These are phyloP conservation scores for Buddleja alternifolia DNA, from an alignment of 257 asterid species.

Conservation along the genomic window DNA sequence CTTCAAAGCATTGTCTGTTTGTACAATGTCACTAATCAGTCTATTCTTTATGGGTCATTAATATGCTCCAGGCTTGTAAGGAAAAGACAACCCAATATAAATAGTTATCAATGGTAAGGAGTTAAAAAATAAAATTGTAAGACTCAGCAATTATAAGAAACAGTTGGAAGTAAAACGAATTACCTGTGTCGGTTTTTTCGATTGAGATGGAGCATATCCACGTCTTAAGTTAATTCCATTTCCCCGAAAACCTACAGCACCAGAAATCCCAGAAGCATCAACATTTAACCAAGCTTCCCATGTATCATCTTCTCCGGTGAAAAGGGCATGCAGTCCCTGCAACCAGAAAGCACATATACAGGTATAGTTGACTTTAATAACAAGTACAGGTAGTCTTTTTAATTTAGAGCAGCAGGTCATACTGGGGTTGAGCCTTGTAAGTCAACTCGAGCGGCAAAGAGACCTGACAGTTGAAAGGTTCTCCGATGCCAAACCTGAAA, in stretches of 20 bases:
- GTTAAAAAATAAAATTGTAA: slow-evolving; percentile 1
- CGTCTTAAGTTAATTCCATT: slow-evolving; percentile 79
- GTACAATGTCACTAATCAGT: neutral
- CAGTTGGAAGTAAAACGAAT: slow-evolving; percentile 17
- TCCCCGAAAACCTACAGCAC: slow-evolving; percentile 52
- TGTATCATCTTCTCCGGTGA: slow-evolving; percentile 94
- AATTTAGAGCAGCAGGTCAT: slow-evolving; percentile 37
- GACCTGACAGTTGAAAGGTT: slow-evolving; percentile 95
- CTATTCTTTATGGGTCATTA: neutral
- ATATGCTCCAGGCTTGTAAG: neutral
- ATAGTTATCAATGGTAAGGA: slow-evolving; percentile 8
- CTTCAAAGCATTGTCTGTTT: neutral
- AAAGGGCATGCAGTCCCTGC: slow-evolving; percentile 88
- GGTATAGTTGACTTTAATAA: slow-evolving; percentile 12
- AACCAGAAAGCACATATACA: slow-evolving; percentile 27
- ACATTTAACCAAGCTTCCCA: slow-evolving; percentile 96
- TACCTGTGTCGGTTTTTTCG: slow-evolving; percentile 92
- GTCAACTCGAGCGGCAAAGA: slow-evolving; percentile 98
- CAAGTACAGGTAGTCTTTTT: slow-evolving; percentile 5
- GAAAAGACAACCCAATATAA: neutral
- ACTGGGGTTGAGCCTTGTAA: slow-evolving; percentile 89
- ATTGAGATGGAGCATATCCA: slow-evolving; percentile 86
- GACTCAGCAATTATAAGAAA: slow-evolving; percentile 10
- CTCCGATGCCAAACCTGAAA: slow-evolving; percentile 95
- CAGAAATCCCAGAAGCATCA: slow-evolving; percentile 75